Evolutionary conservation across 2,329 filamentous ascomycete species (phyloP), one percentile per base, ranked within the genome.

Genomic region (Geoglossum cookeanum): DNA sequence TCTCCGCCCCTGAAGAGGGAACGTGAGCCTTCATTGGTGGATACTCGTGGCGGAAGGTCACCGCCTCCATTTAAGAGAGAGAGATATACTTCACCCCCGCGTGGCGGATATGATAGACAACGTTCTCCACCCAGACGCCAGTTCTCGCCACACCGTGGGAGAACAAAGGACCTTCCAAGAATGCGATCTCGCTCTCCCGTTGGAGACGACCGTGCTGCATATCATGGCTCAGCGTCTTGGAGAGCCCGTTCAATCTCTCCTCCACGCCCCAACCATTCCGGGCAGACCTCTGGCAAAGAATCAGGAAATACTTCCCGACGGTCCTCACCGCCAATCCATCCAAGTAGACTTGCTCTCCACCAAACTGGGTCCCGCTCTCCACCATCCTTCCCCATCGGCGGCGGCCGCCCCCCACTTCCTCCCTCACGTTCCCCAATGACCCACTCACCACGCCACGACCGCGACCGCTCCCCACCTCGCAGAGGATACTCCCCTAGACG

Each of bases 261-360:
- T 35, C 66, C 67, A 47, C 68, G 65, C 29, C 66, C 65, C 5
- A 45, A 22, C 57, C 57, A 71, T 22, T 74, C 74, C 37, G 73
- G 72, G 44, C 73, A 75, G 55, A 71, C 72, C 47, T 78, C 76
- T 27, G 75, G 73, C 27, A 69, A 74, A 58, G 76, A 74, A 44
- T 83, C 80, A 7, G 74, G 69, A 22, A 68, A 74, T 22, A 80
- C 77, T 33, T 83, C 80, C 27, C 75, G 79, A 58, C 74, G 78
- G 54, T 81, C 81, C 7, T 83, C 81, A 4, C 81, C 81, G 15
- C 76, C 71, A 30, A 68, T 76, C 13, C 77, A 80, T 62, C 73
- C 74, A 15, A 80, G 79, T 61, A 73, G 77, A 62, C 65, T 72
- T 55, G 72, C 70, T 53, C 63, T 73, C 17, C 65, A 70, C 44